Base-by-base conservation (phyloP, 129 eudicot genomes). In the Centrapalus pauciflorus region DNA sequence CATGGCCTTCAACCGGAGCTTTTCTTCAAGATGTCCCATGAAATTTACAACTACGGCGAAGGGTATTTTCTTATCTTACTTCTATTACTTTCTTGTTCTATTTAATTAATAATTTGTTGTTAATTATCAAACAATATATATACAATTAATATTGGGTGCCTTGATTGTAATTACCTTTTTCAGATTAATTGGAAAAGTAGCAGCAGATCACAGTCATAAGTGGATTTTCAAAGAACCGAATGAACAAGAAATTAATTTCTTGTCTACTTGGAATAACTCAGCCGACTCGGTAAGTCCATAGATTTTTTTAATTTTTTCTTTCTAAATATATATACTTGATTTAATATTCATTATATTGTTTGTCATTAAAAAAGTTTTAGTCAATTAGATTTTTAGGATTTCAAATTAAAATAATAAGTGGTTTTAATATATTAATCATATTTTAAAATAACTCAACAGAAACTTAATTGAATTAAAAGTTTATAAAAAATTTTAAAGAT, bases 1-100 rank as follows among this genome's bases (percentile, higher is more conserved):
- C 91, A 79, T 67, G 96, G 97, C 14, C 84, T 94, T 43, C 97
- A 94, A 68, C 99, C 99, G 8, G 97, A 94, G 69, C 88, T 94
- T 35, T 94, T 94, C 87, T 89, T 94, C 83, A 94, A 94, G 77
- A 94, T 94, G 99, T 94, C 99, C 29, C 99, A 89, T 81, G 99
- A 94, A 86, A 94, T 94, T 70, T 94, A 94, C 84, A 94, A 89
- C 61, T 94, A 86, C 54, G 97, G 99, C 24, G 99, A 94, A 86
- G 99, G 99, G 99, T 94, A 94, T 29, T 78, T 59, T 19, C 7
- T 7, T 71, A 48, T 21, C 24, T 25, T 10, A 49, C 33, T 13
- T 20, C 40, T 28, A 11, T 14, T 57, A 17, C 6, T 3, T 55
- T 26, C 35, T 26, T 67, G 32, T 17, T 70, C 16, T 34, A 7